phyloP scores from a whole-genome alignment of 2,329 filamentous ascomycete genomes.

The Emydomyces testavorans region DNA sequence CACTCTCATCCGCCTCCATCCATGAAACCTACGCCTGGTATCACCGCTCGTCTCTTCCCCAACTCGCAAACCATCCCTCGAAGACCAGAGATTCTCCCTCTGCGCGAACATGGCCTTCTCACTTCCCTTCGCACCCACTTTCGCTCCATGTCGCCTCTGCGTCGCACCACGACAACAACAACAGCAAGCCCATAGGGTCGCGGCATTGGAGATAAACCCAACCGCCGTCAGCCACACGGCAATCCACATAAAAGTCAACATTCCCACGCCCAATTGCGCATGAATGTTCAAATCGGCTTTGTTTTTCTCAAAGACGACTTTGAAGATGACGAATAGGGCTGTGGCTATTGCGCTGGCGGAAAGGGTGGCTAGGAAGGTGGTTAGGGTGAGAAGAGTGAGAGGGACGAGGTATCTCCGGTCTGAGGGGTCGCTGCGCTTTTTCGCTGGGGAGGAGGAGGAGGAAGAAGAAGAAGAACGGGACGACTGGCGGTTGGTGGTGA shows the following conservation, averaged over 20 bases:
- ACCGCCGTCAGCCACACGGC: constrained; percentile 55
- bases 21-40: constrained; percentile 5
- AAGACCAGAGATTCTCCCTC: constrained; percentile 1
- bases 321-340: constrained; percentile 71
- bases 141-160: not conserved
- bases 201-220: constrained; percentile 61
- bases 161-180: constrained; percentile 53
- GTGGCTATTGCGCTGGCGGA: constrained; percentile 66
- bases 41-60: constrained; percentile 1
- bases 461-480: constrained; percentile 24
- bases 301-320: constrained; percentile 56
- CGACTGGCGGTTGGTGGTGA: constrained; percentile 21
- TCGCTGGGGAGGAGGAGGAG: constrained; percentile 22
- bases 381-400: constrained; percentile 55
- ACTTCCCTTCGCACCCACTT: not conserved
- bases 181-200: constrained; percentile 41
- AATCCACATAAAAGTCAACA: constrained; percentile 88
- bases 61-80: not conserved
- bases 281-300: constrained; percentile 65
- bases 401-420: constrained; percentile 47
- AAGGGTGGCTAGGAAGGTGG: constrained; percentile 55
- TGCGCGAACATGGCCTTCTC: constrained; percentile 1
- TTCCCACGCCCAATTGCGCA: constrained; percentile 56
- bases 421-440: constrained; percentile 24
- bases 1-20: constrained; percentile 6